Conservation (phyloP, 768 basidiomycete genomes). For the Mycena rosella region DNA sequence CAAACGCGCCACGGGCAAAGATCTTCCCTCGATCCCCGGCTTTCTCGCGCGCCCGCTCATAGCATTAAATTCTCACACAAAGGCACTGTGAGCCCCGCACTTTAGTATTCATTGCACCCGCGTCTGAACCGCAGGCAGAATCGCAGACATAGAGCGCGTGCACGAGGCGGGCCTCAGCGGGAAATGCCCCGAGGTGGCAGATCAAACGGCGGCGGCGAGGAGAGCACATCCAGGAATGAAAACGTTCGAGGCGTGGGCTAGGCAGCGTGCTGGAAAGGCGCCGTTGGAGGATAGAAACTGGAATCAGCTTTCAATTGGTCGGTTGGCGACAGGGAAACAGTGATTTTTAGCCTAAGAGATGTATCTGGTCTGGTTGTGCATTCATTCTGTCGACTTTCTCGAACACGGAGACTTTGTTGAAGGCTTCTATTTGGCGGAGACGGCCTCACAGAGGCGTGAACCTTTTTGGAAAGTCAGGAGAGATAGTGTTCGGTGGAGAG, state of each 20-base stretch:
- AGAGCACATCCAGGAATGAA: conserved; percentile 45
- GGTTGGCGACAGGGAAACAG: conserved; percentile 42
- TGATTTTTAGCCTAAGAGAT: no score
- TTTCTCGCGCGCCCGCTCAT: conserved; percentile 45
- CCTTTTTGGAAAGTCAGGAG: no score
- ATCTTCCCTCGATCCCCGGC: conserved; percentile 44
- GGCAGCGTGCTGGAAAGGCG: conserved; percentile 7
- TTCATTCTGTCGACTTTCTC: no score
- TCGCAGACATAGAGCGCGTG: conserved; percentile 44
- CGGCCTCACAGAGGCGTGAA: no score
- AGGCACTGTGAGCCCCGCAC: conserved; percentile 46
- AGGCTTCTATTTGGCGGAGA: no score
- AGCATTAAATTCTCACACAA: conserved; percentile 45
- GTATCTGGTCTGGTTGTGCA: no score
- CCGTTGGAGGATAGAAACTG: conserved; percentile 30
- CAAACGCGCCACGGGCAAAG: conserved; percentile 27
- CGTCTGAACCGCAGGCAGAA: conserved; percentile 27
- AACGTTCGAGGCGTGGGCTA: conserved; percentile 46
- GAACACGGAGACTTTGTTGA: no score
- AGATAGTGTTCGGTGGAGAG: no score
- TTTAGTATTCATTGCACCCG: not conserved
- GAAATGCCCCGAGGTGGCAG: conserved; percentile 40
- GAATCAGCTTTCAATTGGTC: conserved; percentile 45
- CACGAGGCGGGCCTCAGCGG: conserved; percentile 36
- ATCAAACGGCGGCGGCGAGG: conserved; percentile 38